Base-by-base conservation (phyloP, 192 early-diverging fungal genomes). In the Coemansia sp. region DNA sequence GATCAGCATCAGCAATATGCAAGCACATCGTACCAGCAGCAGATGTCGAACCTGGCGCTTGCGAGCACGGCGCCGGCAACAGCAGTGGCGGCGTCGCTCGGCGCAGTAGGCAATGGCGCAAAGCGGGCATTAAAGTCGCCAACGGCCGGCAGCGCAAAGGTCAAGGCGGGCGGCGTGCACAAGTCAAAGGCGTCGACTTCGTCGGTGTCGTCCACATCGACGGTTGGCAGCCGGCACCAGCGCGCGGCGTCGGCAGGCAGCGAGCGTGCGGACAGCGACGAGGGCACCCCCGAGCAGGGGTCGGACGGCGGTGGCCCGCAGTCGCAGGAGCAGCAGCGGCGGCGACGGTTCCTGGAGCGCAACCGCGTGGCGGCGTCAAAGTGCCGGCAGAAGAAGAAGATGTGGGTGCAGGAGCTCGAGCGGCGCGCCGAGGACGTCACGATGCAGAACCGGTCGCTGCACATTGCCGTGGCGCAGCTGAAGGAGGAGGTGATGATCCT, bases 301-400 rank as follows among this genome's bases (percentile, higher is more conserved):
- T n/a, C n/a, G n/a, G n/a, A n/a, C n/a, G n/a, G n/a, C n/a, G n/a
- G n/a, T n/a, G n/a, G n/a, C n/a, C n/a, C 53, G 12, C 23, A 24
- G 43, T 18, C 29, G 11, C 32, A 49, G n/a, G 64, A 71, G 54
- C 50, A 67, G 58, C 88, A 89, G 64, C 90, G 92, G 62, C 71
- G 92, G 56, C 83, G 76, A 47, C 86, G 84, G 55, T 94, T 94
- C 71, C 80, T 96, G 46, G 94, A 96, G 65, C 81, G 92, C 35
- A 96, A 96, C 71, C 85, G 94, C 43, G 35, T 77, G 79, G 94
- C 94, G 33, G 94, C 94, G 0, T 76, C 91, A 14, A 94, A 96
- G 80, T 96, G 94, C 63, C 84, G 94, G 22, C 92, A 92, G 60
- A 88, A 92, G 53, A 96, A 96, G 72, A 96, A 96, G 77, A 83